phyloP scores from a whole-genome alignment of 257 asterid genomes.

The Solanum stenotomum region DNA sequence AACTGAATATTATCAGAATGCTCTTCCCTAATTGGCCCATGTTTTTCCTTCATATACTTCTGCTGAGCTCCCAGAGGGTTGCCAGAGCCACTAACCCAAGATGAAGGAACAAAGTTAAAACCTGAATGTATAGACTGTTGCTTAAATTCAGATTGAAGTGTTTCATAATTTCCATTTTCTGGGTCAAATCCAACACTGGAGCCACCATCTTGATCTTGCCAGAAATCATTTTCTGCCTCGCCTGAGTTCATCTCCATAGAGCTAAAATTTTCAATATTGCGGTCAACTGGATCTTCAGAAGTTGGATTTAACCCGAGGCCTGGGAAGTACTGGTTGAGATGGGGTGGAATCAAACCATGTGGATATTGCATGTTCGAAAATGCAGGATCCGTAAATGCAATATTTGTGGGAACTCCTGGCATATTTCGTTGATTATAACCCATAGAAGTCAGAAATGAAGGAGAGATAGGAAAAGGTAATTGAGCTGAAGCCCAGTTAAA shows the following conservation, averaged over 20 bases:
- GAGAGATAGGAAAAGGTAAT: conserved; percentile 64
- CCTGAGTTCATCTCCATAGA: conserved; percentile 40
- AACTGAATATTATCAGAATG: conserved; percentile 27
- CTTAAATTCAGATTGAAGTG: conserved; percentile 38
- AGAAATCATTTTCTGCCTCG: conserved; percentile 46
- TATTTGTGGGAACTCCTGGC: conserved; percentile 45
- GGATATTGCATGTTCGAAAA: conserved; percentile 36
- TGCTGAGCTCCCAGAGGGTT: conserved; percentile 36
- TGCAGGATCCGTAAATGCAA: conserved; percentile 25
- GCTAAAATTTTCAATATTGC: conserved; percentile 41
- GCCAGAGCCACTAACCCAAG: conserved; percentile 36
- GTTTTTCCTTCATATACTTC: conserved; percentile 50
- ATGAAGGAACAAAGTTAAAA: conserved; percentile 54
- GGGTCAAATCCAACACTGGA: conserved; percentile 39
- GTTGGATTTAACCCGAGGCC: conserved; percentile 42
- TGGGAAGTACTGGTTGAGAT: conserved; percentile 50
- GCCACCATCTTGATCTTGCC: conserved; percentile 54
- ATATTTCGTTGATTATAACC: conserved; percentile 60
- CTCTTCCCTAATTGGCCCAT: conserved; percentile 39
- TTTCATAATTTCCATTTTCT: conserved; percentile 38
- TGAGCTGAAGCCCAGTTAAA: conserved; percentile 57
- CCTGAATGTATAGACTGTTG: conserved; percentile 29
- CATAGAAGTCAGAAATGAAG: conserved; percentile 72
- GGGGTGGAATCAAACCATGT: conserved; percentile 57
- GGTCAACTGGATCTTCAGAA: conserved; percentile 51